Evolutionary conservation across 441 rosid species (phyloP).

Genomic region (Sinapis alba): DNA sequence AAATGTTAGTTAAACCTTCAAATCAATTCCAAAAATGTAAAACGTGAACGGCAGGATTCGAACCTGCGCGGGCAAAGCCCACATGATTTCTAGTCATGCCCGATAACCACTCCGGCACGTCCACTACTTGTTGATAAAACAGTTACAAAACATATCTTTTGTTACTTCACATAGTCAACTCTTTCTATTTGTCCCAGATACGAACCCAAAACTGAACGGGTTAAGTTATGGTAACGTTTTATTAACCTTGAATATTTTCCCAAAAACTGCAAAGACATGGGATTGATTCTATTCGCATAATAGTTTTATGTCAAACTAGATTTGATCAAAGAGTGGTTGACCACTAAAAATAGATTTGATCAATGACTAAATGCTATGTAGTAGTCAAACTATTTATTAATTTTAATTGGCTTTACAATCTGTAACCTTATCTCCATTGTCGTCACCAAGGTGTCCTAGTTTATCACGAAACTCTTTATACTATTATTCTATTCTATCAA

Average conservation of each 20-base stretch:
- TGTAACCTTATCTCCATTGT: conserved; percentile 24
- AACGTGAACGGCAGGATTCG: conserved; percentile 92
- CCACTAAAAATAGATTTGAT: neutral
- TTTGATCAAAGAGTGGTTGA: neutral
- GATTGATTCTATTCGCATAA: neutral
- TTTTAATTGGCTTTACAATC: neutral
- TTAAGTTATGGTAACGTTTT: neutral
- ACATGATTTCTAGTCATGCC: conserved; percentile 98
- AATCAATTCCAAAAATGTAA: neutral
- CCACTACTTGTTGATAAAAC: conserved; percentile 31
- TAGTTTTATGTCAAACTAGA: neutral
- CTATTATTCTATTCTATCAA: neutral
- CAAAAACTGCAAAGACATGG: neutral
- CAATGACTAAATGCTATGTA: neutral
- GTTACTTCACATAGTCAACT: neutral
- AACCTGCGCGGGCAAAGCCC: conserved; percentile 97
- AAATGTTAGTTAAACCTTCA: neutral
- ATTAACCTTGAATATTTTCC: neutral
- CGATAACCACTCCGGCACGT: conserved; percentile 77
- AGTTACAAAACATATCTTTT: neutral
- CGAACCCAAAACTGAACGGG: neutral
- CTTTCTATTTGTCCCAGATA: neutral
- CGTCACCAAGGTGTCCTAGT: conserved; percentile 5
- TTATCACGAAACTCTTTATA: conserved; percentile 12
- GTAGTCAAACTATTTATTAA: neutral